Base-by-base conservation (phyloP, 2,329 filamentous ascomycete genomes). In the Blastomyces emzantsi region DNA sequence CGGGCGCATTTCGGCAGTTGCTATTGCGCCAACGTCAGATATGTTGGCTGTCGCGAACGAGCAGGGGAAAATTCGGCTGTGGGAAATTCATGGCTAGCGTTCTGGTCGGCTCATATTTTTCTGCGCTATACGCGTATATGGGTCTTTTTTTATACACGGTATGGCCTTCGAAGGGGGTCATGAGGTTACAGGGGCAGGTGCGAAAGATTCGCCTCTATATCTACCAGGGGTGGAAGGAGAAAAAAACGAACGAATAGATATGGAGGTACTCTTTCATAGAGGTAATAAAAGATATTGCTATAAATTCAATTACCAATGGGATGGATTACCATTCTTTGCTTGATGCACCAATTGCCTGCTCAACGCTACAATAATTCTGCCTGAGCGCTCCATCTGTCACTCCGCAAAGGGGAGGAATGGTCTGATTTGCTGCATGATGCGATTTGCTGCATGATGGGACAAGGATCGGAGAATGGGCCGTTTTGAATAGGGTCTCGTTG, bases 1-100 rank as follows among this genome's bases (percentile, higher is more conserved):
- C 66, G 94, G 94, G 0, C 83, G 91, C 64, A 87, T 97, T 68
- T 90, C 90, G 1, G 82, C 86, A 0, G 84, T 92, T 65, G 87
- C 89, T 2, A 89, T 90, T 73, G 83, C 83, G 25, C 81, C 79
- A 6, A 80, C 82, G 66, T 89, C 86, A 65, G 83, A 89, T 70
- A 75, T 92, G 70, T 74, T 99, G 67, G 90, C 90, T 13, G 89
- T 97, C 61, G 93, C 87, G 22, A 97, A 96, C 72, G 93, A 97
- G 73, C 81, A 83, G 64, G 94, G 94, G 15, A 92, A 91, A 78
- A 89, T 97, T 66, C 84, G 90, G 66, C 75, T 97, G 73, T 99
- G 93, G 92, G 92, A 97, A 79, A 90, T 96, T 68, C 80, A 87
- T 72, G 83, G 79, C 67, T 90, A 83, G 58, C 13, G 2, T 6